Evolutionary conservation across 208 protist genomes (phyloP), one percentile per base, ranked within the genome.

Genomic region (Strigomonas culicis): DNA sequence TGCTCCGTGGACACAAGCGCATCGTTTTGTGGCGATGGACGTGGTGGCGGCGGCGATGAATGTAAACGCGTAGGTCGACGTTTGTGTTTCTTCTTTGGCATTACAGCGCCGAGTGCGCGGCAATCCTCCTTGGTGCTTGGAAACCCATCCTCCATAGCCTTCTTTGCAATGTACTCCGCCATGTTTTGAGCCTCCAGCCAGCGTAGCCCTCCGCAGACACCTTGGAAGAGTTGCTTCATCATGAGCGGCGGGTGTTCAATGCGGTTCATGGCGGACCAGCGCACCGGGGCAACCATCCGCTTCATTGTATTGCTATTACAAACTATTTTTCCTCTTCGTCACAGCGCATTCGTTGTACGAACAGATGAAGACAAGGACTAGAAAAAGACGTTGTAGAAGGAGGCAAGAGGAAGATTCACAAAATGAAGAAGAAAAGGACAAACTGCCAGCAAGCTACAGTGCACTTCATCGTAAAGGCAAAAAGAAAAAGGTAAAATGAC

Each of bases 181-280:
- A 92, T 60, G 28, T 71, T 66, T 43, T 91, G 88, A 17, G 72
- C 59, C 21, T 93, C 84, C 2, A 90, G 74, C 85, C 86, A 93
- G 21, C 86, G 74, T 21, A 90, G 52, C 0, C 90, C 90, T 0
- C 87, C 87, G 49, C 85, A 93, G 11, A 85, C 80, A 19, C 75
- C 86, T 60, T 96, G 90, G 30, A 90, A 70, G 10, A 96, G 75
- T 46, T 78, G 75, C 49, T 91, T 92, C 77, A 91, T 81, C 90
- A 96, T 96, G 3, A 93, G 68, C 44, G 86, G 87, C n/a, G 86
- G 86, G 51, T 96, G 90, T 63, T 96, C 86, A 0, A 91, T 82
- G 8, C 74, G 74, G 50, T 90, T 83, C 55, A 85, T 50, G 22
- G 75, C 43, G 15, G 79, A 79, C 88, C 88, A 94, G 17, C 75